Percentiles rank a stretch among this genome's conserved stretches.
Conservation (phyloP, 306 rosid genomes). For the Acacia confusa region DNA sequence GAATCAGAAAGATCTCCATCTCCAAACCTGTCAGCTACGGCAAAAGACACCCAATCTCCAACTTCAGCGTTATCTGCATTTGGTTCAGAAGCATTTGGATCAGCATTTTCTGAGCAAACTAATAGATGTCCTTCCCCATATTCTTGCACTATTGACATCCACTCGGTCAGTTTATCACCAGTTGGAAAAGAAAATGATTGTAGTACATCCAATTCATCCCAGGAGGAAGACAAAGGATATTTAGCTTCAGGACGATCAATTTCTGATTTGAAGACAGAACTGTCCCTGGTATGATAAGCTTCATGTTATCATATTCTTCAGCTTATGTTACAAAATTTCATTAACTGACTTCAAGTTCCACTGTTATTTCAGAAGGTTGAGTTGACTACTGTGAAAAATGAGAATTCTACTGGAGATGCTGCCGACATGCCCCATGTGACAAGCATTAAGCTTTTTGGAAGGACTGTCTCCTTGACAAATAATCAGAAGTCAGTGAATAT, state of each 20-base stretch:
- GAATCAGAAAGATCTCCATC: conserved; percentile 63
- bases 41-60: conserved; percentile 68
- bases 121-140: conserved; percentile 64
- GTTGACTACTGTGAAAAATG: neutral
- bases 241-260: conserved; percentile 35
- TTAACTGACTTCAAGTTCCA: neutral
- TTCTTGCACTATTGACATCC: conserved; percentile 68
- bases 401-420: neutral
- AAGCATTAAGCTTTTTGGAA: conserved; percentile 9
- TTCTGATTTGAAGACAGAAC: conserved; percentile 31
- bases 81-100: conserved; percentile 53
- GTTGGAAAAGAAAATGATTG: conserved; percentile 56
- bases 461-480: neutral
- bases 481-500: neutral
- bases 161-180: conserved; percentile 44
- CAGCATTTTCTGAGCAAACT: conserved; percentile 51
- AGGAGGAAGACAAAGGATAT: conserved; percentile 51
- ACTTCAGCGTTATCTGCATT: conserved; percentile 61
- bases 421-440: neutral
- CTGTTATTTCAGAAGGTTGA: conserved; percentile 2
- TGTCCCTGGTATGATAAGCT: conserved; percentile 51
- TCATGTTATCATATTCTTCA: conserved; percentile 21
- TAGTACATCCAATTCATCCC: conserved; percentile 42
- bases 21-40: conserved; percentile 44
- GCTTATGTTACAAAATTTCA: neutral